Conservation (phyloP, 805 yeast species). For the Yarrowia keelungensis region DNA sequence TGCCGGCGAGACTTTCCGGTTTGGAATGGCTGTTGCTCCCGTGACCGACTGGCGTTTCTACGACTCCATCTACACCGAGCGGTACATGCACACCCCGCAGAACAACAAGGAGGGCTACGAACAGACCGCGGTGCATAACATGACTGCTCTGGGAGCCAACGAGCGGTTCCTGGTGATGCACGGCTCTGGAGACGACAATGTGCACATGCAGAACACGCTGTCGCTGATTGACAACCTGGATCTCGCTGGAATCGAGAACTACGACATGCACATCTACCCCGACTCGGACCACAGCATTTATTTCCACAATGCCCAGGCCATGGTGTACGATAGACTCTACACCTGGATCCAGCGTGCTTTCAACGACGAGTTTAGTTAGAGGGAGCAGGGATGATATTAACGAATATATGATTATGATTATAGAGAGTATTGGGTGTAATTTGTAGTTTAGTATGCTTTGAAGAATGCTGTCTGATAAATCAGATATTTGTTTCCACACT, state of each 20-base stretch:
- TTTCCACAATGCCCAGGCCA: slow-evolving; percentile 77
- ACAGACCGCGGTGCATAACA: slow-evolving; percentile 62
- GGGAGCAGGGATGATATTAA: neutral
- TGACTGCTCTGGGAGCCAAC: slow-evolving; percentile 60
- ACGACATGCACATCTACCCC: slow-evolving; percentile 87
- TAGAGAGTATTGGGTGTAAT: too few species aligned
- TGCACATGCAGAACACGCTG: slow-evolving; percentile 89
- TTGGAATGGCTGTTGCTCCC: slow-evolving; percentile 96
- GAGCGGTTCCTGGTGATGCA: slow-evolving; percentile 86
- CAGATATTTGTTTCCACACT: too few species aligned
- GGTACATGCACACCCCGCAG: slow-evolving; percentile 88
- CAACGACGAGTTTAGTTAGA: slow-evolving; percentile 42
- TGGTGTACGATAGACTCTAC: slow-evolving; percentile 74
- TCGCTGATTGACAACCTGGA: slow-evolving; percentile 79
- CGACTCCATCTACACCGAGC: slow-evolving; percentile 92
- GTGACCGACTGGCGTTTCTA: slow-evolving; percentile 93
- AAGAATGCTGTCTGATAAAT: too few species aligned
- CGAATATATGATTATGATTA: neutral
- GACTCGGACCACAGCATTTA: slow-evolving; percentile 88
- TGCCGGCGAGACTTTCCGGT: slow-evolving; percentile 73
- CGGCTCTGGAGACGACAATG: slow-evolving; percentile 98
- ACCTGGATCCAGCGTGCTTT: slow-evolving; percentile 64
- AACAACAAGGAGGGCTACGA: slow-evolving; percentile 69
- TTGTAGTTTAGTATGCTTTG: too few species aligned
- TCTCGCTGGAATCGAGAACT: slow-evolving; percentile 78